Evolutionary conservation across 495 filamentous ascomycete genomes (phyloP), one percentile per base, ranked within the genome.

Genomic region (Durotheca rogersii): DNA sequence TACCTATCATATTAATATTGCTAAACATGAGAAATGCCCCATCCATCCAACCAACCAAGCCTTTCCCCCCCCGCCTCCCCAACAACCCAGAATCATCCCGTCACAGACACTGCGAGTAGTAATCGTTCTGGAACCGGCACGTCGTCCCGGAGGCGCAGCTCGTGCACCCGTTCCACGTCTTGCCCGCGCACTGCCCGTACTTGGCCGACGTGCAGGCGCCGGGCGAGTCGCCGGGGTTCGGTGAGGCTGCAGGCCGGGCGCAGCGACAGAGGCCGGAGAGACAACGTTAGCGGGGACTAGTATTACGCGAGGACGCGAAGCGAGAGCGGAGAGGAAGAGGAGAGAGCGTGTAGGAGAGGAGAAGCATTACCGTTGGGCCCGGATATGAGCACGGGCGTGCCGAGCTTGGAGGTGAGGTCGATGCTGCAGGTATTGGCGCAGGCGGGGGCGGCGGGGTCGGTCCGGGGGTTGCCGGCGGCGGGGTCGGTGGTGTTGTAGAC

Each of bases 401-500:
- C 76, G 1, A 58, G 56, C 37, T 67, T 62, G 14, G 68, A 60
- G n/a, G 73, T 67, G 43, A 71, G 64, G 45, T 79, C 76, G 20
- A 79, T 66, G 53, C 74, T 75, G 52, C 76, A 79, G 0, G 77
- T 74, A 12, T 63, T 56, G 23, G 60, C 56, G 47, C 75, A 79
- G 0, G 56, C 67, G 16, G 45, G 33, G 7, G 53, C 47, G 1
- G 39, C 49, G n/a, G 60, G 55, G 43, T 54, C 47, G 7, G 33
- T 48, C 1, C 41, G 46, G 9, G 48, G 44, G 31, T 47, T 51
- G 16, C 55, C 55, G 3, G 55, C 40, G 12, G 30, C 29, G 27
- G 55, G 34, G 17, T 69, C 65, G 1, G 73, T 75, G 4, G 35
- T 74, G 56, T 90, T 91, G 54, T 81, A 91, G 4, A 81, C 75